These are phyloP conservation scores for Clonostachys chloroleuca DNA, from an alignment of 2,329 filamentous ascomycete genomes.

Conservation along the genomic window DNA sequence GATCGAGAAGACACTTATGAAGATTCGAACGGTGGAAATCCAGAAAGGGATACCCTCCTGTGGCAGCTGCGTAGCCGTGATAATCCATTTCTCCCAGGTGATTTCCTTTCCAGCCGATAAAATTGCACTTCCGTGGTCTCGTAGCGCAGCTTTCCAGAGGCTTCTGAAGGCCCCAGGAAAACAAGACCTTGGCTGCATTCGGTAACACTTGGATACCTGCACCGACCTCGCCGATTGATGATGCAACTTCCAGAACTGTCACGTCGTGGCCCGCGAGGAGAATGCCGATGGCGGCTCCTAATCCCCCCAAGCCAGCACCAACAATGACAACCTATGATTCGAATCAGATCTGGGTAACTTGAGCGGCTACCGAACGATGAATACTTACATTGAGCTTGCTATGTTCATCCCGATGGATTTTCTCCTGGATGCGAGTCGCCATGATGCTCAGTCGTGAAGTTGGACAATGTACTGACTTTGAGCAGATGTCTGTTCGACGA, in stretches of 20 bases:
- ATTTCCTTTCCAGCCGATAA: conserved; percentile 16
- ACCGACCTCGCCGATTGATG: conserved; percentile 15
- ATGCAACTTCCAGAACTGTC: conserved; percentile 13
- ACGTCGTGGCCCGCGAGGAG: conserved; percentile 14
- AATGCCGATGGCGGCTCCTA: conserved; percentile 14
- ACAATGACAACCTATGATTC: conserved; percentile 7
- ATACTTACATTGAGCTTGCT: not conserved
- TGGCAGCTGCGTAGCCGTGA: conserved; percentile 10
- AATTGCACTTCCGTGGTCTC: conserved; percentile 13
- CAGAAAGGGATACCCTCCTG: conserved; percentile 28
- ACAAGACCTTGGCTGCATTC: conserved; percentile 12
- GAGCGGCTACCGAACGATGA: not conserved
- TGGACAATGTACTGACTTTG: no score
- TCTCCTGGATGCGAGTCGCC: not conserved
- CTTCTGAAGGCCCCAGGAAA: conserved; percentile 13
- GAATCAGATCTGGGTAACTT: not conserved
- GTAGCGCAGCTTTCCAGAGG: conserved; percentile 9
- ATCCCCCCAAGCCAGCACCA: conserved; percentile 15
- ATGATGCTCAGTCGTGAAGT: no score
- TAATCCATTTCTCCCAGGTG: conserved; percentile 14
- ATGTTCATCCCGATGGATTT: not conserved
- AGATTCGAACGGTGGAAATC: conserved; percentile 46
- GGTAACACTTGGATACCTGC: conserved; percentile 17
- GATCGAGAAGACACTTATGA: conserved; percentile 32
- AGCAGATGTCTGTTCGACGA: no score